Base-by-base conservation (phyloP, 2,329 filamentous ascomycete genomes). In the Aspergillus phoenicis region DNA sequence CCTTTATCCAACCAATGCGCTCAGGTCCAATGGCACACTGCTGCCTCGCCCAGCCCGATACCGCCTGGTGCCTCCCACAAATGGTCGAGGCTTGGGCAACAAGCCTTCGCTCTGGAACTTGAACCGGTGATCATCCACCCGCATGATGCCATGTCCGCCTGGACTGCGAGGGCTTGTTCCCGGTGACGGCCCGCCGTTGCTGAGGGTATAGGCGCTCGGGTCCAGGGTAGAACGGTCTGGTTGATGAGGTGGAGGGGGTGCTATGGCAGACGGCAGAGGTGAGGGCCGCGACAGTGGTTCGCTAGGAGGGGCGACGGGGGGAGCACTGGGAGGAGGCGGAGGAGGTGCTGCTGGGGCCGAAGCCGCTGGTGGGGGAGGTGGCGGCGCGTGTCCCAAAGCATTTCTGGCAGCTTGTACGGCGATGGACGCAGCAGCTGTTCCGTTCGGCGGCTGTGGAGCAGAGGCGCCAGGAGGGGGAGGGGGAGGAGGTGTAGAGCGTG, bases 1-100 rank as follows among this genome's bases (percentile, higher is more conserved):
- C 33, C 10, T 11, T 59, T 62, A 77, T 26, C 72, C 71, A 60
- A 67, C 68, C 64, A 77, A 67, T 51, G 73, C 71, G 59, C 65
- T 86, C 72, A 99, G 77, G 80, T 98, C 91, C 69, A 98, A 81
- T 30, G 95, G 95, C 67, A 98, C 93, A 81, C 91, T 97, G 79
- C 93, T 97, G 33, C 93, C 94, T 73, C 94, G 86, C 8, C 95
- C 95, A 38, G 95, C 95, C 64, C 94, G 84, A 77, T 98, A 99
- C 73, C 87, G 87, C 74, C 90, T 93, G 20, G 84, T 79, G 3
- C 86, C 87, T n/a, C 89, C 90, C 1, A 83, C 78, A 72, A 96
- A 97, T 1, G 90, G 87, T 70, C 94, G 84, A 22, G 94, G 94
- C 69, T 93, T 94, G 0, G 95, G 94, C 51, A 98, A 83, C 68